phyloP scores from a whole-genome alignment of 2,329 filamentous ascomycete species.

The Microcyclospora tardicrescens region DNA sequence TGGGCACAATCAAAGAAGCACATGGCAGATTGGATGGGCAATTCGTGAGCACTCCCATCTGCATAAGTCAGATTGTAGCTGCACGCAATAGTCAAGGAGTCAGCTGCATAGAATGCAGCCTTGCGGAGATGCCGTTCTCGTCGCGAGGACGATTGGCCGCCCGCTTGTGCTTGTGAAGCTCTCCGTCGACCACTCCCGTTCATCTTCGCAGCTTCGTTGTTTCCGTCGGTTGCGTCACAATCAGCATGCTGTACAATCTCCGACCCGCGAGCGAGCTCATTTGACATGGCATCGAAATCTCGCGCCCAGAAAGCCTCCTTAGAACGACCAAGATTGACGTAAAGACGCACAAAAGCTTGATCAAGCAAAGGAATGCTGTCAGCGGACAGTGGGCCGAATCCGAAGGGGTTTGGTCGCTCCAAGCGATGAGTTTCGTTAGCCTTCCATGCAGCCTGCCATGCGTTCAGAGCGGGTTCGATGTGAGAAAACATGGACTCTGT shows the following conservation, averaged over 20 bases:
- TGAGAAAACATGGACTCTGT: constrained; percentile 93
- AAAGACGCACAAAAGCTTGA: constrained; percentile 80
- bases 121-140: constrained; percentile 81
- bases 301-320: constrained; percentile 92
- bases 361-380: constrained; percentile 86
- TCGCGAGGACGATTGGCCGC: constrained; percentile 40
- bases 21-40: constrained; percentile 81
- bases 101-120: constrained; percentile 89
- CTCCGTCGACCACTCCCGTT: constrained; percentile 19
- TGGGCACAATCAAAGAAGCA: constrained; percentile 91
- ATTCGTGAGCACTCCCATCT: constrained; percentile 68
- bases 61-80: constrained; percentile 75
- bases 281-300: constrained; percentile 83
- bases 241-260: constrained; percentile 65
- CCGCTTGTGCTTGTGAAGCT: constrained; percentile 8
- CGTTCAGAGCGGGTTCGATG: constrained; percentile 83
- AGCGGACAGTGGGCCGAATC: constrained; percentile 67
- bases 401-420: constrained; percentile 73
- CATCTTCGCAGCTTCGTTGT: constrained; percentile 1
- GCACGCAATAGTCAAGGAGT: constrained; percentile 79
- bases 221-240: constrained; percentile 4
- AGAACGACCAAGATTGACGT: constrained; percentile 80
- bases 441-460: constrained; percentile 88
- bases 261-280: constrained; percentile 66
- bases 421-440: constrained; percentile 74